Evolutionary conservation across 805 yeast genomes (phyloP), one percentile per base, ranked within the genome.

Genomic region (Teunomyces atbi): DNA sequence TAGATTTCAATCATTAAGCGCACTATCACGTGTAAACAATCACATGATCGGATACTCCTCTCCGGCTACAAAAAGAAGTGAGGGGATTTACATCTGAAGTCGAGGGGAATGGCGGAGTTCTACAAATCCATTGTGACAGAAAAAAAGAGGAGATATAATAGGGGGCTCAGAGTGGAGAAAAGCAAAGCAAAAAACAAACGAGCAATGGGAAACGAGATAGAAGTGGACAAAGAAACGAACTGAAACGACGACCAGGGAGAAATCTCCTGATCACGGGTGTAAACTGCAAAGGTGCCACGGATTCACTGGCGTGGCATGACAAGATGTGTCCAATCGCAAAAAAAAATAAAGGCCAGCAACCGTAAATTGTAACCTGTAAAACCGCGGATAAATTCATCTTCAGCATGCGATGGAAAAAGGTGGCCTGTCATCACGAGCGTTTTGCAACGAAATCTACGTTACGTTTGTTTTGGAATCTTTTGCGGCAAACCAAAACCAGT

Each of bases 321-420:
- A 36, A 36, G 19, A 21, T 21, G 15, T 20, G 15, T 20, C 45
- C 45, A 42, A 42, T 42, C 18, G 41, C 26, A 23, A 23, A 18
- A 6, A 11, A 35, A 29, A 42, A 15, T 8, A 27, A 33, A 40
- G 40, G 18, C 28, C 45, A 40, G 41, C 29, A 19, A 27, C 15
- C 33, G 26, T 23, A 15, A 19, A 33, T 36, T 26, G 28, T 21
- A 36, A 36, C 39, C 39, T 36, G 39, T 13, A 36, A 36, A 36
- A 6, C 12, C 10, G 39, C 39, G 39, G 39, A 36, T 19, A 20
- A 36, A 20, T 36, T 26, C 39, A n/a, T 11, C 21, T 36, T 23
- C 26, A 23, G 26, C 26, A 23, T n/a, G 16, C 18, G 27, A 20
- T n/a, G 8, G 37, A 19, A 30, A 23, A 30, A 30, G 33, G 39